phyloP scores from a whole-genome alignment of 2,329 filamentous ascomycete species.

The Pseudocercospora musae region DNA sequence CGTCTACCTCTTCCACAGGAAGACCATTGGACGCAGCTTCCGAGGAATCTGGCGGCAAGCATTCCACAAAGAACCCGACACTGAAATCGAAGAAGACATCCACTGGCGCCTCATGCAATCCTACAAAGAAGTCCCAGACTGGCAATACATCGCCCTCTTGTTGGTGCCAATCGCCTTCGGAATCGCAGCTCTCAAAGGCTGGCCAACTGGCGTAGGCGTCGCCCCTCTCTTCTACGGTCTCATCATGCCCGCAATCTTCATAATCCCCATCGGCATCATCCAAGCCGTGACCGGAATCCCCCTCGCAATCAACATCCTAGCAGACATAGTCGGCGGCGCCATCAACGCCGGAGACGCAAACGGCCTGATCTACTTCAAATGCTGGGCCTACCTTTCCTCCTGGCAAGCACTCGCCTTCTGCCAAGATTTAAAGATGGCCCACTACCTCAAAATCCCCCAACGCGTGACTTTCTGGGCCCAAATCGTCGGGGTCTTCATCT shows the following conservation, averaged over 20 bases:
- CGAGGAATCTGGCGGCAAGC: conserved; percentile 4
- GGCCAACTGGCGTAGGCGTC: conserved; percentile 73
- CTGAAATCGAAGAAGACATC: conserved; percentile 60
- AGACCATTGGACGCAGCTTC: conserved; percentile 6
- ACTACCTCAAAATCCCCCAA: conserved; percentile 82
- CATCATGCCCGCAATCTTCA: conserved; percentile 36
- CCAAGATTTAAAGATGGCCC: conserved; percentile 78
- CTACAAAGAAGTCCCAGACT: conserved; percentile 75
- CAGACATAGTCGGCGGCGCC: conserved; percentile 74
- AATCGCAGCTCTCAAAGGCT: conserved; percentile 41
- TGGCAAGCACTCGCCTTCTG: conserved; percentile 80
- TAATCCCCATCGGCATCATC: conserved; percentile 85
- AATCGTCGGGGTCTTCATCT: conserved; percentile 72
- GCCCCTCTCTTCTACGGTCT: conserved; percentile 71
- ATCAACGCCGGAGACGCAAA: conserved; percentile 83
- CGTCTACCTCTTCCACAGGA: conserved; percentile 8
- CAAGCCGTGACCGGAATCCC: conserved; percentile 79
- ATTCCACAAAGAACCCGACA: background rate
- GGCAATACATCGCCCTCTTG: conserved; percentile 58
- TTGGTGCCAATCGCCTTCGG: conserved; percentile 15
- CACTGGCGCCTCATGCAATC: conserved; percentile 78
- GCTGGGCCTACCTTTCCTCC: conserved; percentile 50
- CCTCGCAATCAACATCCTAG: conserved; percentile 42
- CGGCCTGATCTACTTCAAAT: conserved; percentile 81
- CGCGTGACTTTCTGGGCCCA: conserved; percentile 71